Base-by-base conservation (phyloP, 805 yeast genomes). In the Sugiyamaella valdiviana region DNA sequence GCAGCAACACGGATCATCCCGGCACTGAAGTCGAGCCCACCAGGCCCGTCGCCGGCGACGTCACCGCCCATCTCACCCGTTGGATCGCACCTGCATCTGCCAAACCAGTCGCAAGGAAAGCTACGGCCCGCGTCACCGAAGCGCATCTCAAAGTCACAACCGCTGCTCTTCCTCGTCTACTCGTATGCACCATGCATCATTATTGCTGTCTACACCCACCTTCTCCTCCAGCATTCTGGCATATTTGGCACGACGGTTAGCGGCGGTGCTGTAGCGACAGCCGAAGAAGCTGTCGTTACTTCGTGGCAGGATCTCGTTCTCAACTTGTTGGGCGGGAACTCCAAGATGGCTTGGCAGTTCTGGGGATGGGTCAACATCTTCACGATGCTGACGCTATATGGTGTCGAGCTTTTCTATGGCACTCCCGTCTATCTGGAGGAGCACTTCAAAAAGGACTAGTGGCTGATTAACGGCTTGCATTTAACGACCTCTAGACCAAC, bases 281-380 rank as follows among this genome's bases (percentile, higher is more conserved):
- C 51, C 46, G 57, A 16, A 63, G 55, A 39, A 51, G 71, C 2
- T 55, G 66, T 6, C 9, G 23, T 15, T n/a, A 20, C 19, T 10
- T 35, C 42, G 12, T 36, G 46, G 46, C 39, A 16, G 15, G 24
- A 20, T 19, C 41, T 36, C 17, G 32, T 40, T 21, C 32, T 36
- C 22, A 19, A 35, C 14, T 21, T 42, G 20, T 17, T 45, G 71
- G 77, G 39, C 75, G 82, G 62, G 36, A 62, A 56, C 46, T 58
- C 68, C 9, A 59, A 64, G 16, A 52, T 53, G 48, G 83, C 96
- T n/a, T 85, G 95, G 87, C 89, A 88, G 59, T 85, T 93, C 63
- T 91, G 99, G 98, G 87, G 90, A 59, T 91, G 98, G 98, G 78
- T 86, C 50, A 91, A 91, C 63, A 85, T 91, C 72, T 80, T 83